Base-by-base conservation (phyloP, 352 stramenopile genomes). In the Phytophthora pistaciae region DNA sequence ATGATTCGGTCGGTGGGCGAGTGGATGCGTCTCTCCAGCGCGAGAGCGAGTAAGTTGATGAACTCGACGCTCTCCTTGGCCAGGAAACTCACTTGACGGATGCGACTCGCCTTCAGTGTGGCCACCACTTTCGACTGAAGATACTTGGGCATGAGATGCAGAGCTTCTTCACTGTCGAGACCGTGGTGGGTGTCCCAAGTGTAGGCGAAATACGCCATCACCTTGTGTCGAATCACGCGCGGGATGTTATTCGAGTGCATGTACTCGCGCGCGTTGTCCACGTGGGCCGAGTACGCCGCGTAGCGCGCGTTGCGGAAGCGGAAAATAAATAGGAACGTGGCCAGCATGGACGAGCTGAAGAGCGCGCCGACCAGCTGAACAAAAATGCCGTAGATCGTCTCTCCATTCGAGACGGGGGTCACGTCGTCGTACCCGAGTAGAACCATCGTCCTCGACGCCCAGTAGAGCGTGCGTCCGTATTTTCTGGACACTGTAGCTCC, bases 321-420 rank as follows among this genome's bases (percentile, higher is more conserved):
- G n/a, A 91, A 90, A 49, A 91, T 85, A 66, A 91, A 91, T 9
- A 87, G 68, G 46, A 87, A 90, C 3, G 72, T 87, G 2, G 84
- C 83, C 9, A 92, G 68, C 38, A 90, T 60, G 3, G 78, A 87
- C 14, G 81, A 85, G 31, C 82, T 82, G 25, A 88, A 56, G 13
- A 91, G 14, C 8, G 42, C 42, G 42, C 81, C 82, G 3, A 75
- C 29, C 16, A 92, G 52, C 53, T 90, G 76, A 5, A 84, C 71
- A 14, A 77, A 49, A 25, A 85, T 78, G 3, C 69, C 81, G 50
- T 88, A 90, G 14, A 86, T 16, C 0, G 76, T 91, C 36, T 92
- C 82, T 7, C 23, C 63, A 64, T 85, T 60, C 0, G 80, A 83
- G 11, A 91, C 68, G 2, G 83, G 83, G 2, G 82, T 87, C 11